Evolutionary conservation across 495 filamentous ascomycete genomes (phyloP), one percentile per base, ranked within the genome.

Genomic region (Annulohypoxylon stygium): DNA sequence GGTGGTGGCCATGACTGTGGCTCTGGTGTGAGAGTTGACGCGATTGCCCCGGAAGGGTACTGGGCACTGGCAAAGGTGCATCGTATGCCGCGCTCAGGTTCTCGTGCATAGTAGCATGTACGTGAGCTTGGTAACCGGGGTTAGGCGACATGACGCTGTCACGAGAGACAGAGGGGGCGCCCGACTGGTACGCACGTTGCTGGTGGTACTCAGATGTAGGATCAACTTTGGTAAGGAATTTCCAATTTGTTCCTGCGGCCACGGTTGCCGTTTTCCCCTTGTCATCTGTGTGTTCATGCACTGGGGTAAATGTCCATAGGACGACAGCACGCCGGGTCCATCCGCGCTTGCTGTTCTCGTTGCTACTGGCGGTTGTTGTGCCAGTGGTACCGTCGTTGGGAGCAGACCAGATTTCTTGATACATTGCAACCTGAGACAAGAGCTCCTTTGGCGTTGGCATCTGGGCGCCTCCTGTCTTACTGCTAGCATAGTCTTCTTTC

Each of bases 401-500:
- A 2, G 79, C 77, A 0, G 83, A 86, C 78, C 75, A 86, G 39
- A 86, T 78, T 76, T 86, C 84, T 65, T 86, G 84, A 72, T 84
- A 79, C 84, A 86, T 86, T 70, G 82, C 82, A 11, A 85, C 85
- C 73, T 80, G 76, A 23, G 79, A 75, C 18, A 86, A 70, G 14
- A 86, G 76, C 25, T 85, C 83, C 73, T 83, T 85, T 25, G 82
- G 83, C 11, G 83, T 82, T 8, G 62, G 74, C 25, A 55, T 60
- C 14, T 77, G 72, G 0, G n/a, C n/a, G 26, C 26, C 37, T 18
- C 63, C 63, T 16, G 76, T 20, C 64, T 78, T 78, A 33, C 73
- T 62, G 4, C 73, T 36, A 55, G n/a, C 60, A 10, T 75, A 61
- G 10, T 78, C 77, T 20, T 81, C 79, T 68, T 79, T 78, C 74